Conservation (phyloP, 2,329 filamentous ascomycete genomes). For the Ambrosiella xylebori region DNA sequence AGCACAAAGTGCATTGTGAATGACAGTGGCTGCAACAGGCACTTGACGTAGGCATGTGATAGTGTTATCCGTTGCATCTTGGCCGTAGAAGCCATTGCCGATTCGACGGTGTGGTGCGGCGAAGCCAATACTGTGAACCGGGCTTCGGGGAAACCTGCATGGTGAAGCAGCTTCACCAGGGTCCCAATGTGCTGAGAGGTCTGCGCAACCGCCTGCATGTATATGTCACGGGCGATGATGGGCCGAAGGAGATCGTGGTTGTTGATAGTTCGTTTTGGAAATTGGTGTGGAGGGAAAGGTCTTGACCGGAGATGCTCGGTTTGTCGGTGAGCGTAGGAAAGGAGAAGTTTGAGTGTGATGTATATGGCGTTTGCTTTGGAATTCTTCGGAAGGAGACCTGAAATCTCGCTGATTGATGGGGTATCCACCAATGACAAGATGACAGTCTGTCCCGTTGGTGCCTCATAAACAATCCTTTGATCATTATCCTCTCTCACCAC, state of each 20-base stretch:
- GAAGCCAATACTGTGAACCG: constrained; percentile 27
- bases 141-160: constrained; percentile 27
- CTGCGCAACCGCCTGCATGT: constrained; percentile 24
- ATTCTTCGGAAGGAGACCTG: constrained; percentile 24
- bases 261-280: constrained; percentile 23
- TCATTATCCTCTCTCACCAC: constrained; percentile 47
- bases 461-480: constrained; percentile 36
- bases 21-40: constrained; percentile 13
- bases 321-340: constrained; percentile 62
- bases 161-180: constrained; percentile 27
- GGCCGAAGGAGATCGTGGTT: constrained; percentile 34
- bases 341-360: constrained; percentile 54
- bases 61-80: constrained; percentile 25
- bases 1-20: constrained; percentile 29
- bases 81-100: constrained; percentile 18
- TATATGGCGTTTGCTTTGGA: constrained; percentile 46
- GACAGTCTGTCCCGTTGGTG: constrained; percentile 37
- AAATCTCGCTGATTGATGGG: constrained; percentile 28
- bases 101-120: constrained; percentile 17
- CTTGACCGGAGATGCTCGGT: constrained; percentile 53
- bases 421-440: constrained; percentile 46
- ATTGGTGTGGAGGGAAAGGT: constrained; percentile 26
- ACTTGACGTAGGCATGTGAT: constrained; percentile 21
- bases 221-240: constrained; percentile 31
- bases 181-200: constrained; percentile 27